Evolutionary conservation across 2,329 filamentous ascomycete species (phyloP).

Genomic region (Pleurostoma richardsiae): DNA sequence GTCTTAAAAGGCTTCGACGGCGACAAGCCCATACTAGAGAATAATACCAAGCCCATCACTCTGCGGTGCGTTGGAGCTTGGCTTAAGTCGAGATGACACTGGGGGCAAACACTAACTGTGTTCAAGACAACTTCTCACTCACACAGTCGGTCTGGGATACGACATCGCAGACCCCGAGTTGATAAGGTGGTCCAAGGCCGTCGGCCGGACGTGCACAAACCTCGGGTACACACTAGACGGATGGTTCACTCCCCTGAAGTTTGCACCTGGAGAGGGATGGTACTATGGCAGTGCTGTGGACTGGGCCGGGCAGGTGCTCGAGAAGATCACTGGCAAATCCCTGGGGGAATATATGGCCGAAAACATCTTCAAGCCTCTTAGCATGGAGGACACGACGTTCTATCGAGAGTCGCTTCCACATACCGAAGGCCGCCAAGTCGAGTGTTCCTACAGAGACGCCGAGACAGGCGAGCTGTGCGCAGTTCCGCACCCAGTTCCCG

Average conservation of each 20-base stretch:
- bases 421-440: constrained; percentile 7
- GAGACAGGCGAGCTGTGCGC: constrained; percentile 5
- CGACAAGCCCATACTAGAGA: constrained; percentile 29
- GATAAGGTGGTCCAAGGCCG: constrained; percentile 29
- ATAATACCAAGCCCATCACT: constrained; percentile 30
- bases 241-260: constrained; percentile 35
- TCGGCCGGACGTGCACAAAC: constrained; percentile 24
- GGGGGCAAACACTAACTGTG: no score
- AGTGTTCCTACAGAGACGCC: constrained; percentile 7
- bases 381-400: constrained; percentile 30
- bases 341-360: constrained; percentile 31
- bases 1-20: constrained; percentile 30
- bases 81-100: not conserved
- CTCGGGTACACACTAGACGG: constrained; percentile 26
- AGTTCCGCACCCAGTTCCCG: constrained; percentile 11
- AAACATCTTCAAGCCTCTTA: constrained; percentile 29
- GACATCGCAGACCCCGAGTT: constrained; percentile 33
- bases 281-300: constrained; percentile 40
- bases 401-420: constrained; percentile 8
- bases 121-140: constrained; percentile 36
- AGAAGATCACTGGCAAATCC: constrained; percentile 27
- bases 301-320: constrained; percentile 40
- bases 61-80: constrained; percentile 21
- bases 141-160: constrained; percentile 42
- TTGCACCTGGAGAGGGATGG: constrained; percentile 42